These are phyloP conservation scores for Fusarium graminum DNA, from an alignment of 2,329 filamentous ascomycete species.

Conservation along the genomic window DNA sequence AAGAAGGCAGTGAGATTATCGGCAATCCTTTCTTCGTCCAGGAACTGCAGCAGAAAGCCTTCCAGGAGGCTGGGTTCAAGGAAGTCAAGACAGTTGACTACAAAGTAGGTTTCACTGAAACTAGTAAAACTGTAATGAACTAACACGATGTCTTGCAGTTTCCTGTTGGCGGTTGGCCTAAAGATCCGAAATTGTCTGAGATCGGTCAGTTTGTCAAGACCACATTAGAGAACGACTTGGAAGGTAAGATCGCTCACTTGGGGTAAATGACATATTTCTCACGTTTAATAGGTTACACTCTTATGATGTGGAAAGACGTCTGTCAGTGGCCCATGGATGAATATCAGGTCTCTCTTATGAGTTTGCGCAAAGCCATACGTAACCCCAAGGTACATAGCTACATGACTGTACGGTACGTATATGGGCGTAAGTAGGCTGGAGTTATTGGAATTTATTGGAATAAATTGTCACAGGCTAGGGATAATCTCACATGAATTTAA, in stretches of 20 bases:
- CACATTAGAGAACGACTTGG: slow-evolving; percentile 5
- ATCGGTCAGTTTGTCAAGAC: not conserved
- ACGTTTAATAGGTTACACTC: not conserved
- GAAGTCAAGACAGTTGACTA: not conserved
- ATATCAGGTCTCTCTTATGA: slow-evolving; percentile 3
- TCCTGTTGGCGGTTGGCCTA: not conserved
- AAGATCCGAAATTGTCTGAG: not conserved
- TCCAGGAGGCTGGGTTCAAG: not conserved
- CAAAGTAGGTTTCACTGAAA: not conserved
- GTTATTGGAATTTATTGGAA: no score
- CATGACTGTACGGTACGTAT: slow-evolving; percentile 1
- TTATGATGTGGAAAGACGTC: slow-evolving; percentile 10
- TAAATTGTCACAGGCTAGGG: no score
- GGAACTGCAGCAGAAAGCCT: not conserved
- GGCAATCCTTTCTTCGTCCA: not conserved
- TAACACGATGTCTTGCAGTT: rapidly evolving
- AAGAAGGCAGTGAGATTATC: not conserved
- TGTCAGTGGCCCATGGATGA: not conserved
- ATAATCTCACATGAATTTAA: no score
- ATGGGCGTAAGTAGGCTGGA: not conserved
- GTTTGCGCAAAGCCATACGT: not conserved
- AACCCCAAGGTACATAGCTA: slow-evolving; percentile 3
- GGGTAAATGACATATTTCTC: rapidly evolving
- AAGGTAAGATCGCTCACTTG: not conserved
- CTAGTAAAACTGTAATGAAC: rapidly evolving